These are phyloP conservation scores for Melanomma pulvis-pyrius DNA, from an alignment of 495 filamentous ascomycete genomes.

Conservation along the genomic window DNA sequence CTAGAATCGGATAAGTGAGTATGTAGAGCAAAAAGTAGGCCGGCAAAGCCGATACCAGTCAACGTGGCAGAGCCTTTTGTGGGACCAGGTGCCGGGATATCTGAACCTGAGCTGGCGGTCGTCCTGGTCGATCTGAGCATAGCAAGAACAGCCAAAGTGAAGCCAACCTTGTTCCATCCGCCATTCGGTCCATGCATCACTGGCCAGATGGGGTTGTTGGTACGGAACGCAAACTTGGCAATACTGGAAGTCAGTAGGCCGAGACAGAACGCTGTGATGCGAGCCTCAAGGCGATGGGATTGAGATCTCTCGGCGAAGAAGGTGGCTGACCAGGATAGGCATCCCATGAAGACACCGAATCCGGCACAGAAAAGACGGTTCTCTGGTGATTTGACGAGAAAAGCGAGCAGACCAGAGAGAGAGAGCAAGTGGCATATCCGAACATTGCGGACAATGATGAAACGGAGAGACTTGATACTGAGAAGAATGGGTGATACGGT, in stretches of 20 bases:
- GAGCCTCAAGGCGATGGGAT: slow-evolving; percentile 72
- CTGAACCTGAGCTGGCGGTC: slow-evolving; percentile 32
- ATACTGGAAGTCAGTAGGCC: slow-evolving; percentile 83
- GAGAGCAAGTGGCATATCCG: slow-evolving; percentile 73
- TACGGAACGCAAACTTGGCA: slow-evolving; percentile 90
- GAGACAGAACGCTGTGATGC: slow-evolving; percentile 76
- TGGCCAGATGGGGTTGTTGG: slow-evolving; percentile 98
- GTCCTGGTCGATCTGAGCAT: slow-evolving; percentile 54
- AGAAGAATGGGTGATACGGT: slow-evolving; percentile 86
- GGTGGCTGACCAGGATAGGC: slow-evolving; percentile 79
- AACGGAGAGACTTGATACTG: slow-evolving; percentile 67
- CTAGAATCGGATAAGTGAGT: slow-evolving; percentile 95
- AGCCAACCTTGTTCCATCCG: slow-evolving; percentile 85
- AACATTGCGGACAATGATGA: slow-evolving; percentile 66
- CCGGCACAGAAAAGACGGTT: slow-evolving; percentile 78
- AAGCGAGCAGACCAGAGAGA: slow-evolving; percentile 77
- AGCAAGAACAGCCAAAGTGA: slow-evolving; percentile 75
- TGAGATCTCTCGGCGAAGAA: slow-evolving; percentile 79
- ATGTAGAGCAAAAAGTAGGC: slow-evolving; percentile 87
- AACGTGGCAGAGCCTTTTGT: slow-evolving; percentile 69
- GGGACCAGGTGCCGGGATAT: slow-evolving; percentile 37
- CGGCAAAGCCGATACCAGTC: slow-evolving; percentile 76
- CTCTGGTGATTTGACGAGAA: slow-evolving; percentile 71
- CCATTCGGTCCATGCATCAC: slow-evolving; percentile 87
- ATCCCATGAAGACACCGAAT: slow-evolving; percentile 75